Evolutionary conservation across 176 grass and related monocot species (phyloP).

Genomic region (Bromus sterilis): DNA sequence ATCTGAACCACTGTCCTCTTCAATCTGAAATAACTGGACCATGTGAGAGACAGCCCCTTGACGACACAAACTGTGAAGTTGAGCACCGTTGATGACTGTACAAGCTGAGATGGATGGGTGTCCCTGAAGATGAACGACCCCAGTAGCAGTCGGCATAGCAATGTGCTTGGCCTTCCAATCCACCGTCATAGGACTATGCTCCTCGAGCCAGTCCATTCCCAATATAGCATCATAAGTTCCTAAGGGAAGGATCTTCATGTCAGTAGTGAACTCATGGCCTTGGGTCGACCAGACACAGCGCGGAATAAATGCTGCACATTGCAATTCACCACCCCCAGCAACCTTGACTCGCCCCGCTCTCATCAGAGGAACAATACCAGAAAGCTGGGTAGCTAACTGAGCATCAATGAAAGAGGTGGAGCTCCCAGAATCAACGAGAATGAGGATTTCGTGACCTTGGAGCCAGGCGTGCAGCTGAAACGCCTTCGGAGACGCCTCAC

Average conservation of each 20-base stretch:
- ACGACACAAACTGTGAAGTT: not conserved
- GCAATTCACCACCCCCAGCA: not conserved
- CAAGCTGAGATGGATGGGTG: no score
- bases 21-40: not conserved
- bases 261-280: not conserved
- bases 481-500: not conserved
- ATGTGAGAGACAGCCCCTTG: no score
- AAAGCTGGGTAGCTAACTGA: not conserved
- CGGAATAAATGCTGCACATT: fast-evolving
- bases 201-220: not conserved
- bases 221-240: not conserved
- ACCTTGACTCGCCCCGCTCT: not conserved
- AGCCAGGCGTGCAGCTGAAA: no score
- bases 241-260: not conserved
- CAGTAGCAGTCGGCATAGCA: not conserved
- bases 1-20: no score
- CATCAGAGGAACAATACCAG: fast-evolving
- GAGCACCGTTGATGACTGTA: not conserved
- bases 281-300: not conserved
- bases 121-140: not conserved
- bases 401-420: not conserved
- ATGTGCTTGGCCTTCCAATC: not conserved
- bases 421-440: not conserved
- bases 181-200: not conserved
- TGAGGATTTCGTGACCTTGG: not conserved